A percentile compares a stretch with the other conserved stretches of the same genome.
phyloP scores from a whole-genome alignment of 345 rosid genomes.

The Cardamine occulta region DNA sequence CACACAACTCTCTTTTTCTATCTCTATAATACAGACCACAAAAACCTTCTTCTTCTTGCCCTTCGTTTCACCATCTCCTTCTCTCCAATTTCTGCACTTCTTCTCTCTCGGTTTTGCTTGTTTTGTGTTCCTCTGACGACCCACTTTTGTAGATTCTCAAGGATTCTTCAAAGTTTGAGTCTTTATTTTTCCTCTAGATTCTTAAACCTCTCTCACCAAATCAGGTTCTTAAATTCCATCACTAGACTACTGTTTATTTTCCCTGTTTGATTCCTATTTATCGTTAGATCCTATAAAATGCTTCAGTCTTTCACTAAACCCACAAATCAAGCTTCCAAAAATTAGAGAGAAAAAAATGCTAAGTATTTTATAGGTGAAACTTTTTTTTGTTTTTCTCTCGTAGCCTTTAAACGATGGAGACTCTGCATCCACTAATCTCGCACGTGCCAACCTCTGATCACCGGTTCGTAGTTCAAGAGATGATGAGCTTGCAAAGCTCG shows the following conservation, averaged over 20 bases:
- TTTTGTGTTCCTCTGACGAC: constrained; percentile 19
- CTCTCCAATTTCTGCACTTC: constrained; percentile 7
- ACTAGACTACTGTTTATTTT: not conserved
- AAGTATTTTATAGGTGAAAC: constrained; percentile 12
- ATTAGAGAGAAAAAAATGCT: not conserved
- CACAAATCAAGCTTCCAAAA: constrained; percentile 24
- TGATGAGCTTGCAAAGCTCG: constrained; percentile 38
- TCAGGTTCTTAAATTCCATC: constrained; percentile 41
- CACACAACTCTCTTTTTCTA: not conserved
- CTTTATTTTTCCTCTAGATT: constrained; percentile 1
- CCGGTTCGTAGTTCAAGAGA: constrained; percentile 52
- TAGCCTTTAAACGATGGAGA: constrained; percentile 31
- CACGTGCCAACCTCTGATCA: constrained; percentile 70
- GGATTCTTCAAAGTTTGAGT: constrained; percentile 34
- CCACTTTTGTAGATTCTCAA: constrained; percentile 34
- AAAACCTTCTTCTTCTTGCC: constrained; percentile 30
- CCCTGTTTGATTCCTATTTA: constrained; percentile 26
- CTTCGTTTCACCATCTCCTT: constrained; percentile 24
- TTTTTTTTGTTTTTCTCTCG: not conserved
- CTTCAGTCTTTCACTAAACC: constrained; percentile 22
- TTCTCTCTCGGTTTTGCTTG: constrained; percentile 18
- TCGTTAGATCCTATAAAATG: constrained; percentile 29
- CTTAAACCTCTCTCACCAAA: constrained; percentile 19
- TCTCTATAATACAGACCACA: constrained; percentile 40
- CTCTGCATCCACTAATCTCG: constrained; percentile 72